Evolutionary conservation across 805 yeast genomes (phyloP).

Genomic region (Ogataea neopini): DNA sequence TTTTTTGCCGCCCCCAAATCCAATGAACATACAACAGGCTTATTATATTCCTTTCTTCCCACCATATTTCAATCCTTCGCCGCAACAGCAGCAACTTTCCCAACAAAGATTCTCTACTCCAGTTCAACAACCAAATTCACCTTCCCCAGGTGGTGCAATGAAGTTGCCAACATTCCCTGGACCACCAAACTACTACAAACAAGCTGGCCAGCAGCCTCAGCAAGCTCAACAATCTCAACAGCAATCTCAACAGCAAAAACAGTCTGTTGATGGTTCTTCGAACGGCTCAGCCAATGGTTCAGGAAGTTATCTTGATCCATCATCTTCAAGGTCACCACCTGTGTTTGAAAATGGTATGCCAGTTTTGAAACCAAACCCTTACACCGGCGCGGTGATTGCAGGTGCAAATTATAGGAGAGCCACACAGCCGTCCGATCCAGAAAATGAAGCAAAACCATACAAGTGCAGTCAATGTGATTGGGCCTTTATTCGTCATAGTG

Average conservation of each 20-base stretch:
- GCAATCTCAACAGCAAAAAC: constrained; percentile 10
- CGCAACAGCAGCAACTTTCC: constrained; percentile 26
- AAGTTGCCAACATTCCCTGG: constrained; percentile 20
- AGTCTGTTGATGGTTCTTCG: background rate
- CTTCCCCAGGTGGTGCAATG: constrained; percentile 13
- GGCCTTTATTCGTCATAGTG: constrained; percentile 71
- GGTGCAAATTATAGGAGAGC: constrained; percentile 15
- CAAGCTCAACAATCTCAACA: constrained; percentile 14
- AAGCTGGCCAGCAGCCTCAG: constrained; percentile 11
- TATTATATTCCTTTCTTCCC: constrained; percentile 28
- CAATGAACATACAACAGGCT: constrained; percentile 27
- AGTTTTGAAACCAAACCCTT: constrained; percentile 20
- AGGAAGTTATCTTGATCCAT: constrained; percentile 13
- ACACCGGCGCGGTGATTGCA: constrained; percentile 12
- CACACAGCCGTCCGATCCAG: constrained; percentile 21
- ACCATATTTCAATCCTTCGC: constrained; percentile 24
- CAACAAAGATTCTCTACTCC: constrained; percentile 24
- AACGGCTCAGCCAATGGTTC: constrained; percentile 5
- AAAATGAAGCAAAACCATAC: constrained; percentile 35
- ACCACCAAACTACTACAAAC: constrained; percentile 16
- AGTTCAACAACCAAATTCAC: constrained; percentile 13
- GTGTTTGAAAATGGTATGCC: constrained; percentile 14
- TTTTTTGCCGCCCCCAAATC: constrained; percentile 30
- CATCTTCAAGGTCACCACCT: constrained; percentile 10
- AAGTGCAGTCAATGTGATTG: constrained; percentile 55